These are phyloP conservation scores for Ustilago sp. DNA, from an alignment of 1,284 basidiomycete species.

Conservation along the genomic window DNA sequence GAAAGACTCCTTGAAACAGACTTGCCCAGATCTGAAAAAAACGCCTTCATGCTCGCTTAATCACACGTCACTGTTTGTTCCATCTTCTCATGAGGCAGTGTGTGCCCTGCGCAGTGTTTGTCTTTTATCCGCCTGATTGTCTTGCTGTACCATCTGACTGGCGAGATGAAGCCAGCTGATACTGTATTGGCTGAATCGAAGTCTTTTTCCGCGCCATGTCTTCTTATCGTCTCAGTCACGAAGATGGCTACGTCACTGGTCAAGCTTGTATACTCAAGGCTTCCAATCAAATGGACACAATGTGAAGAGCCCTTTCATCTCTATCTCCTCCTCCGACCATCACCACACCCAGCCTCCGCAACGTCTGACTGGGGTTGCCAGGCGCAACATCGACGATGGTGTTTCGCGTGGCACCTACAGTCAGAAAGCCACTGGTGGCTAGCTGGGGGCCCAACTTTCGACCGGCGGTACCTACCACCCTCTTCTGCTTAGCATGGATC, in stretches of 20 bases:
- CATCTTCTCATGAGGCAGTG: not conserved
- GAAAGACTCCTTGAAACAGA: too few species aligned
- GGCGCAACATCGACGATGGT: constrained; percentile 7
- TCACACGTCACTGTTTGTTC: not conserved
- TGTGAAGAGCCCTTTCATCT: not conserved
- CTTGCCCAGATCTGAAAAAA: too few species aligned
- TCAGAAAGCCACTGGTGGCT: constrained; percentile 3
- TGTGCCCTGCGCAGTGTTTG: not conserved
- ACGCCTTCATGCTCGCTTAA: not conserved
- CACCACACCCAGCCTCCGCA: not conserved
- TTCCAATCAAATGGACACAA: not conserved
- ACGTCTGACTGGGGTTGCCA: not conserved
- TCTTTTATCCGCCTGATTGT: not conserved
- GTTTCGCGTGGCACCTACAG: not conserved
- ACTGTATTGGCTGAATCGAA: not conserved
- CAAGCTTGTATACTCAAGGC: not conserved
- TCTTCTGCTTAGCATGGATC: constrained; percentile 29
- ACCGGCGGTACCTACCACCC: constrained; percentile 20
- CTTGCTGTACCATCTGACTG: not conserved
- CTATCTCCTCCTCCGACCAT: not conserved
- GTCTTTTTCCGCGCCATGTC: not conserved
- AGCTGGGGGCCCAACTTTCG: constrained; percentile 45
- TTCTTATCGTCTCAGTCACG: not conserved
- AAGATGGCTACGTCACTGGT: not conserved
- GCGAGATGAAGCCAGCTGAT: not conserved